A percentile compares a stretch with the other conserved stretches of the same genome.
These are phyloP conservation scores for Halteria grandinella DNA, from an alignment of 73 alveolate genomes.

Conservation along the genomic window DNA sequence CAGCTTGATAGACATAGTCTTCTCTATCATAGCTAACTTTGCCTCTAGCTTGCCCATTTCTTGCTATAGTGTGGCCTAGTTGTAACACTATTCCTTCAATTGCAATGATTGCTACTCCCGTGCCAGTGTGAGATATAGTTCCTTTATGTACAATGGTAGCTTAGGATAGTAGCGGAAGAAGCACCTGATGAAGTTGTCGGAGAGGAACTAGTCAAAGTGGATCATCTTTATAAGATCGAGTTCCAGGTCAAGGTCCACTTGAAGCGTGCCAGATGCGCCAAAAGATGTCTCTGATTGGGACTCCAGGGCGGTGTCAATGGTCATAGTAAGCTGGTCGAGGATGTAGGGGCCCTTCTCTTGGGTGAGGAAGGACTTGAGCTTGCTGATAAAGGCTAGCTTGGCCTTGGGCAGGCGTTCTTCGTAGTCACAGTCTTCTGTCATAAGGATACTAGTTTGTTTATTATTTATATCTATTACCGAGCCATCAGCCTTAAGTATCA, in stretches of 20 bases:
- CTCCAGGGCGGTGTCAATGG: neutral
- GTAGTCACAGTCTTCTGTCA: too few relatives aligned
- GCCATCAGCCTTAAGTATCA: too few relatives aligned
- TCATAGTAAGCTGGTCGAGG: conserved; percentile 1
- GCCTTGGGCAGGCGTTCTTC: too few relatives aligned
- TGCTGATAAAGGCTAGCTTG: neutral
- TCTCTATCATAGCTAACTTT: neutral
- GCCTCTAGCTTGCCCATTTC: too few relatives aligned
- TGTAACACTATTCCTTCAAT: too few relatives aligned
- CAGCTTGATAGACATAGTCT: neutral
- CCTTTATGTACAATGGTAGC: conserved; percentile 11
- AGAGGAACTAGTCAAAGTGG: conserved; percentile 12
- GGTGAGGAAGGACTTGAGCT: neutral
- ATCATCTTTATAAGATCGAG: conserved; percentile 45
- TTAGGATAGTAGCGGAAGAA: conserved; percentile 50
- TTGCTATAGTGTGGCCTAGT: too few relatives aligned
- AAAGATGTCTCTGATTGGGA: neutral
- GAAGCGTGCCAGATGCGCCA: neutral
- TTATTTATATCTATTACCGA: too few relatives aligned
- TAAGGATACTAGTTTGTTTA: too few relatives aligned
- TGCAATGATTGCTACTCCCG: too few relatives aligned
- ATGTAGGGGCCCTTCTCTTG: neutral
- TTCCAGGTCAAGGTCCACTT: conserved; percentile 33
- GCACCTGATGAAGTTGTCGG: conserved; percentile 47
- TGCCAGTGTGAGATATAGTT: conserved; percentile 15